A percentile compares a stretch with the other conserved stretches of the same genome.
phyloP scores from a whole-genome alignment of 2,329 filamentous ascomycete genomes.

The Penicillium concentricum region DNA sequence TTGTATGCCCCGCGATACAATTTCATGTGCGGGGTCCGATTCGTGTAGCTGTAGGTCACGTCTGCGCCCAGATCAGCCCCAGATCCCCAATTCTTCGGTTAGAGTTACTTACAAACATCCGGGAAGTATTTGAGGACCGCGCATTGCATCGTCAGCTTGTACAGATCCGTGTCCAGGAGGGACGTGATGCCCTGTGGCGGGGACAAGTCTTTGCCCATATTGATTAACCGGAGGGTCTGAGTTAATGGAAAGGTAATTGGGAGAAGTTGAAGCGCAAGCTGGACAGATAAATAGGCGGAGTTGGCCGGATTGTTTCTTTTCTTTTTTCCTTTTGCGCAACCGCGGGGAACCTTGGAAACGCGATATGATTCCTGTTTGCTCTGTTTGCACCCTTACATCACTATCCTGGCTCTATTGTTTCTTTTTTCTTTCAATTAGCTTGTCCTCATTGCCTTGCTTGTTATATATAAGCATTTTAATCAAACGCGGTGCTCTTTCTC shows the following conservation, averaged over 20 bases:
- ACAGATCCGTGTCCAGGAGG: slow-evolving; percentile 80
- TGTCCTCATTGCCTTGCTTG: too few species aligned
- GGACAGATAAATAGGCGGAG: not conserved
- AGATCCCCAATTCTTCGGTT: not conserved
- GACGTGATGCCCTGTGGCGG: slow-evolving; percentile 71
- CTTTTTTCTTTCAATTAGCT: not conserved
- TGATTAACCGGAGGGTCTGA: slow-evolving; percentile 9
- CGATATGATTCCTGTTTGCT: slow-evolving; percentile 10
- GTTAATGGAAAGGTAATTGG: not conserved
- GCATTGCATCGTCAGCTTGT: slow-evolving; percentile 99
- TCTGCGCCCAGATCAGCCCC: slow-evolving; percentile 37
- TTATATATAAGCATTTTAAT: not conserved
- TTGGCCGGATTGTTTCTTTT: not conserved
- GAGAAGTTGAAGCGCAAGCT: not conserved
- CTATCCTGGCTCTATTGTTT: too few species aligned
- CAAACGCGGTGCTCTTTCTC: not conserved
- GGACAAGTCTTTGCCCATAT: slow-evolving; percentile 32
- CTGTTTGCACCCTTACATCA: slow-evolving; percentile 1
- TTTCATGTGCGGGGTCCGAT: slow-evolving; percentile 91
- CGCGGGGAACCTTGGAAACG: slow-evolving; percentile 1
- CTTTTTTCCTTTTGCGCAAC: not conserved
- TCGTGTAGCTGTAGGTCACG: slow-evolving; percentile 92
- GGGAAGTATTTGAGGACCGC: slow-evolving; percentile 91
- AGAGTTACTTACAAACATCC: slow-evolving; percentile 51
- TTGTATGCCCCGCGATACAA: slow-evolving; percentile 77